These are phyloP conservation scores for Rhododendron mucronatum DNA, from an alignment of 148 eudicot genomes.

Conservation along the genomic window DNA sequence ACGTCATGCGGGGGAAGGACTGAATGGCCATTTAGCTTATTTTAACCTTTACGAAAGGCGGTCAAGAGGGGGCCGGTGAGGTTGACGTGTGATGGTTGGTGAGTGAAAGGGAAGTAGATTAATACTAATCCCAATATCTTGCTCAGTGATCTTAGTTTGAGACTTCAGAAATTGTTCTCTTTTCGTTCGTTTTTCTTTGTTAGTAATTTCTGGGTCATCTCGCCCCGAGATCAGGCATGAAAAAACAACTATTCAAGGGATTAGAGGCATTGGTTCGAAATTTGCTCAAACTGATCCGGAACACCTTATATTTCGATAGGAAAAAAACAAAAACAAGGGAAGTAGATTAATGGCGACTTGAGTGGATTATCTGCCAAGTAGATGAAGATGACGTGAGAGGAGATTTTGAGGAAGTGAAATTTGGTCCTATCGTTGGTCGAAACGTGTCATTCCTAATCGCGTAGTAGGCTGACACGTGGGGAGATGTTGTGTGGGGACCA, in stretches of 20 bases:
- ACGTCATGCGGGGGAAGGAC: neutral
- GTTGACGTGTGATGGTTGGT: neutral
- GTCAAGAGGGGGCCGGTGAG: neutral
- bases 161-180: too few relatives aligned
- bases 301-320: too few relatives aligned
- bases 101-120: neutral
- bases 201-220: too few relatives aligned
- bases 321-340: neutral
- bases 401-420: neutral
- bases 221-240: rapidly evolving
- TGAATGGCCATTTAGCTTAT: neutral
- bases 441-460: constrained; percentile 7
- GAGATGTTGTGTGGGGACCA: neutral
- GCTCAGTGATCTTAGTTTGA: neutral
- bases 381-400: neutral
- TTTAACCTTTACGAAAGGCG: neutral
- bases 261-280: too few relatives aligned
- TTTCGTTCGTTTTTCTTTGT: too few relatives aligned
- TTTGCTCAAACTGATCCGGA: too few relatives aligned
- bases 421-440: neutral
- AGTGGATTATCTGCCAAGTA: neutral
- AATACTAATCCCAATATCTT: too few relatives aligned
- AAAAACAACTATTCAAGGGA: too few relatives aligned
- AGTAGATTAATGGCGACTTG: neutral
- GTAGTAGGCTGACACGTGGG: neutral